Percentiles rank a stretch among this genome's conserved stretches.
phyloP scores from a whole-genome alignment of 306 rosid genomes.

The Cucurbita pepo region DNA sequence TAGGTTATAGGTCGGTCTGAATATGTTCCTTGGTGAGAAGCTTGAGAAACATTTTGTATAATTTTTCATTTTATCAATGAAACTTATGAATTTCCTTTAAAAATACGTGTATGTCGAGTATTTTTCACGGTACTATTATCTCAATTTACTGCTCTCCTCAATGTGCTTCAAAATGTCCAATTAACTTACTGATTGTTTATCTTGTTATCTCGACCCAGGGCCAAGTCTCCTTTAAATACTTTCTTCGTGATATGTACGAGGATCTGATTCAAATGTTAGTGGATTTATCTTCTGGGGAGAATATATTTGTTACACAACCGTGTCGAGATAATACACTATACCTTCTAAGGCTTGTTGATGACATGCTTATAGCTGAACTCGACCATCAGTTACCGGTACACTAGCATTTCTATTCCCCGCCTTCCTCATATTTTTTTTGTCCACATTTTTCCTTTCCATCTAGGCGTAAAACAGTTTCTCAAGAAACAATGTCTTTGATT shows the following conservation, averaged over 20 bases:
- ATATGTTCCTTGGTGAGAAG: not conserved
- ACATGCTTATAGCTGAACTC: slow-evolving; percentile 69
- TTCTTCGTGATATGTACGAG: slow-evolving; percentile 70
- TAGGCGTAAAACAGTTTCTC: not conserved
- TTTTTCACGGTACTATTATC: not conserved
- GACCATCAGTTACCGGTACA: slow-evolving; percentile 83
- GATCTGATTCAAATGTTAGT: slow-evolving; percentile 58
- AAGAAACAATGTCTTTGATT: not conserved
- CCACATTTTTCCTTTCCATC: not conserved
- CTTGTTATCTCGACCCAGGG: slow-evolving; percentile 35
- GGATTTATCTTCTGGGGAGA: slow-evolving; percentile 64
- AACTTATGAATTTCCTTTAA: not conserved
- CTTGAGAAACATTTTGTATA: not conserved
- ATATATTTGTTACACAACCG: slow-evolving; percentile 65
- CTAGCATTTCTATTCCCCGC: not conserved
- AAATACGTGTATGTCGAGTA: not conserved
- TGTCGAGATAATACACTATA: slow-evolving; percentile 85
- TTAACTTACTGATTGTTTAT: slow-evolving; percentile 8
- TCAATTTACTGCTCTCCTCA: slow-evolving; percentile 1
- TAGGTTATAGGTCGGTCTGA: too few species aligned
- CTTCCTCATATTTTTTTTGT: not conserved
- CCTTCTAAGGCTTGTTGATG: slow-evolving; percentile 75
- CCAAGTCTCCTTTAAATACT: slow-evolving; percentile 25
- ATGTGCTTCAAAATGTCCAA: slow-evolving; percentile 2
- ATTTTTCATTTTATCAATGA: not conserved